A percentile compares a stretch with the other conserved stretches of the same genome.
These are phyloP conservation scores for Pugionium cornutum DNA, from an alignment of 345 rosid genomes.

Conservation along the genomic window DNA sequence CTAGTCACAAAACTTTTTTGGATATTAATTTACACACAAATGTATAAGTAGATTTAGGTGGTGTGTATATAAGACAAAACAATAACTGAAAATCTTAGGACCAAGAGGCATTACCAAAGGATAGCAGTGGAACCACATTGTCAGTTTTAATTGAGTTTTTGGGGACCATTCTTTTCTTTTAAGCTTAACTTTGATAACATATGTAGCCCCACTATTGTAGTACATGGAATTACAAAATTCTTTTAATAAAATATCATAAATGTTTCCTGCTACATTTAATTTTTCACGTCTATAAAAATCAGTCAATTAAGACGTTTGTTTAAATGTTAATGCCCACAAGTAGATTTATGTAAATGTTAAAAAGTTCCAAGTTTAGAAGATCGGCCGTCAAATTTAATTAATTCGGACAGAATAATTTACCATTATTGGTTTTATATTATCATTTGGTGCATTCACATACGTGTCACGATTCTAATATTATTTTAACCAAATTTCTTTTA, in stretches of 20 bases:
- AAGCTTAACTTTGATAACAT: slow-evolving; percentile 37
- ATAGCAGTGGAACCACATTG: slow-evolving; percentile 39
- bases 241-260: not conserved
- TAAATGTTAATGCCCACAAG: slow-evolving; percentile 37
- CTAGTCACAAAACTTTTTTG: slow-evolving; percentile 30
- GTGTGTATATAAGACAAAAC: slow-evolving; percentile 28
- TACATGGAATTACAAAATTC: slow-evolving; percentile 8
- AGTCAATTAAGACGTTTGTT: slow-evolving; percentile 35
- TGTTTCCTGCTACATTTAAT: slow-evolving; percentile 26
- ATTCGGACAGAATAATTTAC: slow-evolving; percentile 1
- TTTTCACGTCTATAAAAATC: slow-evolving; percentile 6
- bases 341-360: slow-evolving; percentile 43
- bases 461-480: too few relatives aligned
- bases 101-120: slow-evolving; percentile 38
- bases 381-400: slow-evolving; percentile 5
- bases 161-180: slow-evolving; percentile 31
- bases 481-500: too few relatives aligned
- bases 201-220: slow-evolving; percentile 21
- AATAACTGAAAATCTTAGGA: slow-evolving; percentile 40
- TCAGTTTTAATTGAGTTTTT: slow-evolving; percentile 34
- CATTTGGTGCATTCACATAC: too few relatives aligned
- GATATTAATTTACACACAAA: slow-evolving; percentile 11
- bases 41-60: not conserved
- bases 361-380: slow-evolving; percentile 37
- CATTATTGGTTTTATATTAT: not conserved